Evolutionary conservation across 1,139 yeast genomes (phyloP), one percentile per base, ranked within the genome.

Genomic region (Insectozyma bohioensis): DNA sequence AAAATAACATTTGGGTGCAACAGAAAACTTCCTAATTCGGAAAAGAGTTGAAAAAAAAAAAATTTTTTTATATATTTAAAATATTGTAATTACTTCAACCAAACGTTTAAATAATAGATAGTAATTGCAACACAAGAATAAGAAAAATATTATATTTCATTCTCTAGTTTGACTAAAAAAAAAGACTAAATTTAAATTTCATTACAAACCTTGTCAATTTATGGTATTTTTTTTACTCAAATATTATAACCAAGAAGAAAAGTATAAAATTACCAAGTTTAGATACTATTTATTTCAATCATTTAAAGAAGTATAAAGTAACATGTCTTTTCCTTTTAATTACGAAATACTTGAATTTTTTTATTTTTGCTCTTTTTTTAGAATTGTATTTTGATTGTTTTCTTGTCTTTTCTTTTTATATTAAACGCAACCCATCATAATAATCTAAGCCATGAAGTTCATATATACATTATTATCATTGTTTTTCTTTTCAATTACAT

Each of bases 401-500:
- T 24, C 19, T n/a, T 13, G n/a, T 19, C 13, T 17, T 29, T 18
- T 20, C 11, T 28, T 8, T 16, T 28, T 22, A 16, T 20, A 6
- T 16, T 11, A 12, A 11, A 3, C 12, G 4, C 4, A n/a, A 12
- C 6, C 15, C n/a, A n/a, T n/a, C n/a, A n/a, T n/a, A n/a, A n/a
- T n/a, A 20, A 24, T 24, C 14, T 8, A 19, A 14, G 23, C 27
- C 26, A 45, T 45, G 49, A 44, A 33, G 29, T 35, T 35, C 12
- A 12, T 41, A 3, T 31, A 30, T 26, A 28, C 41, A 3, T 25
- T 43, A 11, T 26, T 43, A 6, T 24, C 46, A 4, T 41, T 42
- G 10, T 36, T 42, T 20, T 35, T 41, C 12, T 14, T 40, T 22
- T 30, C 43, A 12, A 33, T 43, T 26, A 20, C 37, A 13, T 20